Evolutionary conservation across 805 yeast species (phyloP).

Genomic region (Yueomyces sp.): DNA sequence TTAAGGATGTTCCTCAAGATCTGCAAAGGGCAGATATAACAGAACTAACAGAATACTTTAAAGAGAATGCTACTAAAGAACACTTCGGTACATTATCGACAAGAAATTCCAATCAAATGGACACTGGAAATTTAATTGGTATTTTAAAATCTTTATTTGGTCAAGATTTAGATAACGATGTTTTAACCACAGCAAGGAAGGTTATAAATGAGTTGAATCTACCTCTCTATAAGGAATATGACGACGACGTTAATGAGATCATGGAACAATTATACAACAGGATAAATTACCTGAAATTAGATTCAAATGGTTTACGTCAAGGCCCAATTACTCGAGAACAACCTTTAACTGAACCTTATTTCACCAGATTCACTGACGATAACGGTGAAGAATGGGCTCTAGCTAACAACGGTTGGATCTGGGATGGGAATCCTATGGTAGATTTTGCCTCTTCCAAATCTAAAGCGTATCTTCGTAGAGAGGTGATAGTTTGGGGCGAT

Average conservation of each 20-base stretch:
- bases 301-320: slow-evolving; percentile 65
- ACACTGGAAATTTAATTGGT: slow-evolving; percentile 36
- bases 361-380: slow-evolving; percentile 48
- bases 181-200: slow-evolving; percentile 30
- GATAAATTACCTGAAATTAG: slow-evolving; percentile 63
- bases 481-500: slow-evolving; percentile 95
- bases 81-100: slow-evolving; percentile 31
- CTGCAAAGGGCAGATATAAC: slow-evolving; percentile 22
- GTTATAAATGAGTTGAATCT: slow-evolving; percentile 69
- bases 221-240: slow-evolving; percentile 59
- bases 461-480: slow-evolving; percentile 76
- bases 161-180: slow-evolving; percentile 16
- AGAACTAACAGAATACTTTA: slow-evolving; percentile 36
- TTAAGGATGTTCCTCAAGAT: slow-evolving; percentile 29
- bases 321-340: slow-evolving; percentile 45
- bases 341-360: slow-evolving; percentile 79
- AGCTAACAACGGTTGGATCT: slow-evolving; percentile 97
- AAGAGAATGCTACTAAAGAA: slow-evolving; percentile 26
- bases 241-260: slow-evolving; percentile 55
- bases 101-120: slow-evolving; percentile 43
- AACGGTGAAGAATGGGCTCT: slow-evolving; percentile 53
- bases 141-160: slow-evolving; percentile 32
- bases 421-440: slow-evolving; percentile 90
- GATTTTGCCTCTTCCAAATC: slow-evolving; percentile 81
- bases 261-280: slow-evolving; percentile 62